Percentiles rank a stretch among this genome's conserved stretches.
Conservation (phyloP, 75 land plant genomes). For the Cryptomeria japonica region DNA sequence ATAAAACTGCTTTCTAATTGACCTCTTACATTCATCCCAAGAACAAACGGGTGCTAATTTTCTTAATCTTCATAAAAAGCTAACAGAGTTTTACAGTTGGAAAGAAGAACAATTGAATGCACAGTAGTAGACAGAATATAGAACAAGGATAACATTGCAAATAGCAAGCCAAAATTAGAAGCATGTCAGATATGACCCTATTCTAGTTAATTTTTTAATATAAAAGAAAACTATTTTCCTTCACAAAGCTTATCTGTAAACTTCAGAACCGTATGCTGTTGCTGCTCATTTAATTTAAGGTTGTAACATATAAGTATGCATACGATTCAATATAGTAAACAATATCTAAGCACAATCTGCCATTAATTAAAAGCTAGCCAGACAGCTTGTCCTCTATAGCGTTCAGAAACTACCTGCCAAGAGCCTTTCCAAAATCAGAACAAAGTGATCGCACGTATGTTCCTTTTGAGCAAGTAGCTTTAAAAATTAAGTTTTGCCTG, state of each 20-base stretch:
- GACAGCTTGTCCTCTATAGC: neutral
- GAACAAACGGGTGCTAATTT: too few relatives aligned
- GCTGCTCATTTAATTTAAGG: neutral
- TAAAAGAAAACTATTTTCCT: neutral
- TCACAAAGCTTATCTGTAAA: neutral
- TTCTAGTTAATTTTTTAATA: neutral
- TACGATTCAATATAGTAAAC: neutral
- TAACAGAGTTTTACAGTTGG: too few relatives aligned
- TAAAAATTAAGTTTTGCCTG: conserved; percentile 89
- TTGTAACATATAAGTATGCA: neutral
- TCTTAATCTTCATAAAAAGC: too few relatives aligned
- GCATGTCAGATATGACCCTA: neutral
- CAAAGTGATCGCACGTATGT: conserved; percentile 94
- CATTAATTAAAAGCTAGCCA: neutral
- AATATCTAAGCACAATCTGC: neutral
- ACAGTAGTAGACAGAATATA: neutral
- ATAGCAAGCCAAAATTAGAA: neutral
- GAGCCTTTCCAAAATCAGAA: conserved; percentile 91
- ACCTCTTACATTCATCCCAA: too few relatives aligned
- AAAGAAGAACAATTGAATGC: too few relatives aligned
- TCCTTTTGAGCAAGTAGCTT: conserved; percentile 90
- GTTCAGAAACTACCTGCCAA: conserved; percentile 60
- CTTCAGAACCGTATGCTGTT: neutral
- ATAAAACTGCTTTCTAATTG: too few relatives aligned
- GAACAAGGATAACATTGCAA: neutral